These are phyloP conservation scores for Penicillium sp. DNA, from an alignment of 2,329 filamentous ascomycete genomes.

Conservation along the genomic window DNA sequence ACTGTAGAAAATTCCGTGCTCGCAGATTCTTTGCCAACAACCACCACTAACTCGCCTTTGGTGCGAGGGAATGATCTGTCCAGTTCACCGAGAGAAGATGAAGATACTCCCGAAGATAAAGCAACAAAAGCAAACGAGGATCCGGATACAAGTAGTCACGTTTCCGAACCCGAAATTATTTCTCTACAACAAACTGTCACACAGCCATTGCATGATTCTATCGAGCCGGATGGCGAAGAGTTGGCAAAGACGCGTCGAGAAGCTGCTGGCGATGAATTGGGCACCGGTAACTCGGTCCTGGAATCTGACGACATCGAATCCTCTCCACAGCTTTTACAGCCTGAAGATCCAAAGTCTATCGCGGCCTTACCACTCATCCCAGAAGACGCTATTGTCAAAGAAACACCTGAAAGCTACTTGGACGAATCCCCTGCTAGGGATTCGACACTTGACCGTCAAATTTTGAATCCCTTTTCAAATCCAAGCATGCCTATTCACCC, in stretches of 20 bases:
- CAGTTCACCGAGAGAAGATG: not conserved
- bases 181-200: not conserved
- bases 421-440: not conserved
- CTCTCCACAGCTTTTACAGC: not conserved
- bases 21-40: not conserved
- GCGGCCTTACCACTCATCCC: not conserved
- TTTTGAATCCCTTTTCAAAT: not conserved
- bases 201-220: not conserved
- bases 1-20: not conserved
- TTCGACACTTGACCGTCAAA: not conserved
- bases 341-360: not conserved
- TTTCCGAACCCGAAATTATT: not conserved
- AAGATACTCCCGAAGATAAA: not conserved
- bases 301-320: not conserved
- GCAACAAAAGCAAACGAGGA: not conserved
- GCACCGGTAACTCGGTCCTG: constrained; percentile 10
- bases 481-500: not conserved
- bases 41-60: not conserved
- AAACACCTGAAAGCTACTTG: not conserved
- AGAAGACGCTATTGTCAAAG: constrained; percentile 2
- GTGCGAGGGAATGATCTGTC: not conserved
- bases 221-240: not conserved
- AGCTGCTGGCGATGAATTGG: not conserved
- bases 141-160: not conserved
- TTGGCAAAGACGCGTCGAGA: not conserved